phyloP scores from a whole-genome alignment of 257 asterid species.

The Salvia miltiorrhiza region DNA sequence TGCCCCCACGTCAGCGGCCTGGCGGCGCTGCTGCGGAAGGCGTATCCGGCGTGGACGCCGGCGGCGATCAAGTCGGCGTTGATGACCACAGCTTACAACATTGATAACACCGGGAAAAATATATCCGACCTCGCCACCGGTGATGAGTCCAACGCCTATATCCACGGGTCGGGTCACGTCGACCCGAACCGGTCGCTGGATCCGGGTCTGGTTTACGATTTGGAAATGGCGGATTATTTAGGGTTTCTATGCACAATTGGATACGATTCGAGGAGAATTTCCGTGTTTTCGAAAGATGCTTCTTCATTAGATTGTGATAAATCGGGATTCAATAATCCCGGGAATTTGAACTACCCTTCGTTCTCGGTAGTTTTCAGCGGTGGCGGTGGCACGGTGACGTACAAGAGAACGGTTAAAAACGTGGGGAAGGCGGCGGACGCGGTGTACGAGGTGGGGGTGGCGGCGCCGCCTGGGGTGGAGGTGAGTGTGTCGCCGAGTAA shows the following conservation, averaged over 20 bases:
- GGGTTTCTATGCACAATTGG: slow-evolving; percentile 78
- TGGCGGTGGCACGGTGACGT: slow-evolving; percentile 39
- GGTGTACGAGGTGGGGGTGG: slow-evolving; percentile 63
- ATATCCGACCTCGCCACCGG: slow-evolving; percentile 87
- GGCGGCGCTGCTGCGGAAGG: slow-evolving; percentile 68
- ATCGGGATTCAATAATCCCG: slow-evolving; percentile 48
- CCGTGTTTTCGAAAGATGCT: slow-evolving; percentile 41
- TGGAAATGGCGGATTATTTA: slow-evolving; percentile 45
- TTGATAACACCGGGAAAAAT: slow-evolving; percentile 58
- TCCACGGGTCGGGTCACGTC: slow-evolving; percentile 86
- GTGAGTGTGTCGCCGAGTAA: slow-evolving; percentile 67
- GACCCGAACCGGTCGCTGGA: slow-evolving; percentile 75
- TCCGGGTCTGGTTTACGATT: slow-evolving; percentile 81
- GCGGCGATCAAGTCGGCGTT: slow-evolving; percentile 88
- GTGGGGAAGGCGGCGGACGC: slow-evolving; percentile 48
- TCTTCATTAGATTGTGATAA: slow-evolving; percentile 49
- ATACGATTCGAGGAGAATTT: slow-evolving; percentile 37
- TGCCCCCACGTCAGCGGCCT: slow-evolving; percentile 96
- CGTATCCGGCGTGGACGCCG: slow-evolving; percentile 71
- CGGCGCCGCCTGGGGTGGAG: slow-evolving; percentile 63
- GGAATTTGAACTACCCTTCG: slow-evolving; percentile 84
- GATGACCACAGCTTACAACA: slow-evolving; percentile 71
- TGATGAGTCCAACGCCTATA: slow-evolving; percentile 46
- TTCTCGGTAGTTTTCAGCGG: slow-evolving; percentile 62
- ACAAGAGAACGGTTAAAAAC: slow-evolving; percentile 64